These are phyloP conservation scores for Auricularia cornea DNA, from an alignment of 768 basidiomycete genomes.

Conservation along the genomic window DNA sequence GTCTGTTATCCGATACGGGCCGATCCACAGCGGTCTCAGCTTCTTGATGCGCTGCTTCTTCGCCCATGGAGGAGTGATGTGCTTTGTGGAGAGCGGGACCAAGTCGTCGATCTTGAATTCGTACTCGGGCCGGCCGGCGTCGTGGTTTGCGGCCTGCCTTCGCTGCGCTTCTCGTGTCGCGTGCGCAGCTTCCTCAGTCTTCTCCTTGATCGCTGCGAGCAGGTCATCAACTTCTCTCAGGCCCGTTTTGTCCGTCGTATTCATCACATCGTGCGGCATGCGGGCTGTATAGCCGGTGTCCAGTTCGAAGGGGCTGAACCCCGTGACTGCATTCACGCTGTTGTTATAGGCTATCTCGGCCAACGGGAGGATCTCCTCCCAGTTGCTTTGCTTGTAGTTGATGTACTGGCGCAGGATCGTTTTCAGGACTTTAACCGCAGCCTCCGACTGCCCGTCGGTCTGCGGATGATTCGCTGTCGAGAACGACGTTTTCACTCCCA, in stretches of 20 bases:
- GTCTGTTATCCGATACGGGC: neutral
- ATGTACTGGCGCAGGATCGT: slow-evolving; percentile 28
- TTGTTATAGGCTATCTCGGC: slow-evolving; percentile 31
- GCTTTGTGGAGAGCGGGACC: neutral
- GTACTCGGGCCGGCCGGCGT: neutral
- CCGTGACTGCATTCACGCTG: slow-evolving; percentile 18
- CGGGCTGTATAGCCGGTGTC: slow-evolving; percentile 10
- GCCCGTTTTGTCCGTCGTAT: neutral
- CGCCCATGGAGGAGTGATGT: neutral
- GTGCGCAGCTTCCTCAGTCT: neutral
- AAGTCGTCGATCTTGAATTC: neutral
- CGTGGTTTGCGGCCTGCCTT: neutral
- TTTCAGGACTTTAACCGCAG: slow-evolving; percentile 26
- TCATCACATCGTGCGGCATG: neutral
- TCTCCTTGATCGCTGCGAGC: neutral
- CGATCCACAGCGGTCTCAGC: neutral
- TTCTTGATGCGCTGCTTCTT: neutral
- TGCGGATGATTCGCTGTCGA: slow-evolving; percentile 3
- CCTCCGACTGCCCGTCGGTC: neutral
- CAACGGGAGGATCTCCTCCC: slow-evolving; percentile 24
- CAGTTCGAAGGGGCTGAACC: slow-evolving; percentile 25
- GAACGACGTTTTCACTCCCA: neutral
- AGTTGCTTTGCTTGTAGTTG: slow-evolving; percentile 27
- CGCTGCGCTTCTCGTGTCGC: neutral
- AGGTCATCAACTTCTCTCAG: neutral